Percentiles rank a stretch among this genome's conserved stretches.
phyloP scores from a whole-genome alignment of 1,284 basidiomycete species.

The Termitomyces sp. region DNA sequence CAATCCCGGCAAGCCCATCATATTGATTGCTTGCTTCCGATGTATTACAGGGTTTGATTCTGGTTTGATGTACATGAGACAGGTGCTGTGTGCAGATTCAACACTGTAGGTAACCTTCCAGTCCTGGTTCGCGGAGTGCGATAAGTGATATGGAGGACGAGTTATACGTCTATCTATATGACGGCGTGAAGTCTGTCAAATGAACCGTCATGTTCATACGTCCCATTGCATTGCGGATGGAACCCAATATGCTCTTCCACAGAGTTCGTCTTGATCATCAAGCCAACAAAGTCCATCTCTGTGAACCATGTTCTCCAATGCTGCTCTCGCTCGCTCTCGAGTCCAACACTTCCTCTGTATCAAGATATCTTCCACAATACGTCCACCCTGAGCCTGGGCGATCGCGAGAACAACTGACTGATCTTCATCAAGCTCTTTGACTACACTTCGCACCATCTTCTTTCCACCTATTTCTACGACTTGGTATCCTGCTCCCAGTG shows the following conservation, averaged over 20 bases:
- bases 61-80: no score
- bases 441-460: conserved; percentile 69
- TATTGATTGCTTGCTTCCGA: no score
- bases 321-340: conserved; percentile 66
- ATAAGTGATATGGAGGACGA: not conserved
- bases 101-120: no score
- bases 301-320: conserved; percentile 85
- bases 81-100: no score
- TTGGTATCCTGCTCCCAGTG: conserved; percentile 87
- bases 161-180: not conserved
- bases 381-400: conserved; percentile 64
- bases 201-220: conserved; percentile 29
- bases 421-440: conserved; percentile 79
- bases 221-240: conserved; percentile 83
- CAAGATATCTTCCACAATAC: conserved; percentile 57
- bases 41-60: no score
- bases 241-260: conserved; percentile 73
- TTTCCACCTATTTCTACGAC: conserved; percentile 68
- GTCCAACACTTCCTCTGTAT: conserved; percentile 72
- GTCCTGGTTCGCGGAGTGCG: no score
- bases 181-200: conserved; percentile 4
- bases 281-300: conserved; percentile 93
- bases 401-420: conserved; percentile 72
- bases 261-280: conserved; percentile 75
- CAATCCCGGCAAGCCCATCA: no score